A percentile compares a stretch with the other conserved stretches of the same genome.
phyloP scores from a whole-genome alignment of 495 filamentous ascomycete species.

The Lophiotrema nucula region DNA sequence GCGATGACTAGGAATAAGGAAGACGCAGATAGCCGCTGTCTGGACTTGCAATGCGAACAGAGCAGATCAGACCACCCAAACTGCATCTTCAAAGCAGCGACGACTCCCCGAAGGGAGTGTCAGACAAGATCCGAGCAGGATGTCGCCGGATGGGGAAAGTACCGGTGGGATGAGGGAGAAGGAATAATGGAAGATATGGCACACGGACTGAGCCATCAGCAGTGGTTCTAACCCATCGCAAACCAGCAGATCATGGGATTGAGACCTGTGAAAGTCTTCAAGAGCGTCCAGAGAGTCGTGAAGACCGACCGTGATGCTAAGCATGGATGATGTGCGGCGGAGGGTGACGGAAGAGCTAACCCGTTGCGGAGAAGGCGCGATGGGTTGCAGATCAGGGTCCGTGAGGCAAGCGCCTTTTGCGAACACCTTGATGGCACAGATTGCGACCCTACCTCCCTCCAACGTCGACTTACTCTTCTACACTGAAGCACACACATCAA shows the following conservation, averaged over 20 bases:
- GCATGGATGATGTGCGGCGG: slow-evolving; percentile 6
- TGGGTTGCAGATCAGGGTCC: slow-evolving; percentile 15
- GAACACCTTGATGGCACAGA: slow-evolving; percentile 11
- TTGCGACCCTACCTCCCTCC: neutral
- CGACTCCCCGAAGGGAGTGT: neutral
- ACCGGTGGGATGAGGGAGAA: neutral
- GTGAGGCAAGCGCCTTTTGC: neutral
- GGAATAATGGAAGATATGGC: neutral
- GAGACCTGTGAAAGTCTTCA: slow-evolving; percentile 2
- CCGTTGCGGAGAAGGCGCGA: neutral
- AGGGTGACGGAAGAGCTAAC: slow-evolving; percentile 7
- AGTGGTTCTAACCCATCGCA: neutral
- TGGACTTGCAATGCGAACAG: neutral
- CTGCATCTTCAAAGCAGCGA: slow-evolving; percentile 4
- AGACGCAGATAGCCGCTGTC: neutral
- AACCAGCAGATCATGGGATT: neutral
- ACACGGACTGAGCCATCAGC: no score
- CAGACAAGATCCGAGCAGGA: neutral
- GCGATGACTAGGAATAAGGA: slow-evolving; percentile 11
- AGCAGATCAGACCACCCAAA: neutral
- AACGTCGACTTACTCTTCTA: neutral
- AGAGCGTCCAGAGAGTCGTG: neutral
- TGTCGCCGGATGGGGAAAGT: neutral
- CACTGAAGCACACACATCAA: neutral
- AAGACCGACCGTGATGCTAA: neutral